A percentile compares a stretch with the other conserved stretches of the same genome.
Conservation (phyloP, 1,139 yeast species). For the Oligophagozyma castellii region DNA sequence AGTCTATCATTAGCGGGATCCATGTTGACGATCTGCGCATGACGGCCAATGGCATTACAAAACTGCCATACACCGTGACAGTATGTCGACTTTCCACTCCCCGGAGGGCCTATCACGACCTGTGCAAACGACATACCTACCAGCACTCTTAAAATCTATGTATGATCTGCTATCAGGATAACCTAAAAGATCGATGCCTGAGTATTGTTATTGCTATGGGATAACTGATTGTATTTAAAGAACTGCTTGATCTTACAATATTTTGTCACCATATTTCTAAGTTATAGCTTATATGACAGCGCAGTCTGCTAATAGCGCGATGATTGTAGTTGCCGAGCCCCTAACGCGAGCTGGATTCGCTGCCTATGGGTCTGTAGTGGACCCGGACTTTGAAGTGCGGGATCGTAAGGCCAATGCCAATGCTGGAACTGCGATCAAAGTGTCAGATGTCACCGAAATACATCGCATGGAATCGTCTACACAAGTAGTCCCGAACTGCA, state of each 20-base stretch:
- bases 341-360: constrained; percentile 37
- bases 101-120: constrained; percentile 95
- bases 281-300: too few species aligned
- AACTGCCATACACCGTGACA: constrained; percentile 89
- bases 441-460: constrained; percentile 59
- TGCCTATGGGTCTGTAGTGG: constrained; percentile 40
- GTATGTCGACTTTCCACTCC: constrained; percentile 92
- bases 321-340: constrained; percentile 13
- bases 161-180: too few species aligned
- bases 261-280: too few species aligned
- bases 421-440: constrained; percentile 84
- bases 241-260: too few species aligned
- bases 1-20: constrained; percentile 90
- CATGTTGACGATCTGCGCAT: constrained; percentile 65
- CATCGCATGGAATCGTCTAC: constrained; percentile 37
- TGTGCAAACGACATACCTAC: constrained; percentile 65
- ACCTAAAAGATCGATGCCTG: too few species aligned
- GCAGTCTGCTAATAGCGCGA: too few species aligned
- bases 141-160: too few species aligned
- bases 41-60: constrained; percentile 84
- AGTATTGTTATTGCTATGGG: too few species aligned
- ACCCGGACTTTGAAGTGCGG: constrained; percentile 38
- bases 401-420: constrained; percentile 40
- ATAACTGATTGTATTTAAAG: too few species aligned
- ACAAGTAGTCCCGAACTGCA: constrained; percentile 49